A percentile compares a stretch with the other conserved stretches of the same genome.
Evolutionary conservation across 2,329 filamentous ascomycete species (phyloP).

Genomic region (Paracoccidioides brasiliensis): DNA sequence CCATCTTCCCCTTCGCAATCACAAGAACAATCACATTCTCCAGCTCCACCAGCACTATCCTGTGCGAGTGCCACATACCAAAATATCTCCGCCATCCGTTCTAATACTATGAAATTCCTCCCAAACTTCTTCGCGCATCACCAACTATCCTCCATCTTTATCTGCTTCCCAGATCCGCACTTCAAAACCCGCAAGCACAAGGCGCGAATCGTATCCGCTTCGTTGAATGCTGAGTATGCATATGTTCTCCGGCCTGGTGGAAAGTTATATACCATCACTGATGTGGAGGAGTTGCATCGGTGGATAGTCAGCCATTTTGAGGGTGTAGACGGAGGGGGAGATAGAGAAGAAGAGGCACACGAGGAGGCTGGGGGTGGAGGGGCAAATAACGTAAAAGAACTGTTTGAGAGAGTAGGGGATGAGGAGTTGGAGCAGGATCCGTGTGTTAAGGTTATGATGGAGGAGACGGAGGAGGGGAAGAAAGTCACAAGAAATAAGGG

Average conservation of each 20-base stretch:
- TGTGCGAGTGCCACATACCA: slow-evolving; percentile 43
- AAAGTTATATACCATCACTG: slow-evolving; percentile 88
- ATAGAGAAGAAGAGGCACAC: slow-evolving; percentile 76
- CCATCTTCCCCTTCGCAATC: background rate
- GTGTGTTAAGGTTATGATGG: slow-evolving; percentile 51
- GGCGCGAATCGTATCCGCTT: slow-evolving; percentile 79
- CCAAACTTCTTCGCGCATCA: slow-evolving; percentile 82
- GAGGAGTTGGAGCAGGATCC: slow-evolving; percentile 41
- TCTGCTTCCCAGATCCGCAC: slow-evolving; percentile 96
- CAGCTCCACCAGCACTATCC: background rate
- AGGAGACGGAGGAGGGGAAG: slow-evolving; percentile 91
- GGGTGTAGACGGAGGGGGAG: slow-evolving; percentile 43
- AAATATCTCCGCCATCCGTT: slow-evolving; percentile 77
- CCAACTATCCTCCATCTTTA: slow-evolving; percentile 83
- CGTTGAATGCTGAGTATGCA: slow-evolving; percentile 85
- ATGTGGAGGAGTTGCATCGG: slow-evolving; percentile 82
- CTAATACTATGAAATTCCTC: slow-evolving; percentile 99
- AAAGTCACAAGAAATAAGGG: slow-evolving; percentile 88
- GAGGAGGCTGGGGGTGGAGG: slow-evolving; percentile 53
- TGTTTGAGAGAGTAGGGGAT: slow-evolving; percentile 61
- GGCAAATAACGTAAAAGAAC: slow-evolving; percentile 45
- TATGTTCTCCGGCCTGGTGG: slow-evolving; percentile 74
- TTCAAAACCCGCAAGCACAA: slow-evolving; percentile 98
- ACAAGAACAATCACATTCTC: background rate
- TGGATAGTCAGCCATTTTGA: slow-evolving; percentile 90